Evolutionary conservation across 495 filamentous ascomycete species (phyloP).

Genomic region (Hypomontagnella submonticulosa): DNA sequence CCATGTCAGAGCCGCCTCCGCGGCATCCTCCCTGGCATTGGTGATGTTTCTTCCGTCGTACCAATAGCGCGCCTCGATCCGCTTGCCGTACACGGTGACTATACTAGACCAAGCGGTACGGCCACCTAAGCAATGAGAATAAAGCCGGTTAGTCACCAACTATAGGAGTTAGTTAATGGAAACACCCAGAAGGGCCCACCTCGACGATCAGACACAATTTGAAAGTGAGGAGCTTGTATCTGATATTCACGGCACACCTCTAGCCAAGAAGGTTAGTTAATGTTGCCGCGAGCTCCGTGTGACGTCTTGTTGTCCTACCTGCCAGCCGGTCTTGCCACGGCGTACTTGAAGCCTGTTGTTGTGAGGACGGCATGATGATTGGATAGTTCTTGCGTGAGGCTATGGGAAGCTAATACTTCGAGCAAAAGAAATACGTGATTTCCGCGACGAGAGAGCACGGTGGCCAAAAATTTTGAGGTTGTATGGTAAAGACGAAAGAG

Average conservation of each 20-base stretch:
- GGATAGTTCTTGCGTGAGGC: conserved; percentile 26
- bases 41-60: conserved; percentile 88
- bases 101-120: conserved; percentile 90
- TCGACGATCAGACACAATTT: conserved; percentile 81
- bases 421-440: background rate
- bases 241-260: conserved; percentile 69
- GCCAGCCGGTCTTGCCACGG: conserved; percentile 52
- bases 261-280: conserved; percentile 49
- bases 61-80: conserved; percentile 80
- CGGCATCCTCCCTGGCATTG: conserved; percentile 91
- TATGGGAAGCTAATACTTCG: conserved; percentile 24
- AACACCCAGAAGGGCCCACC: conserved; percentile 59
- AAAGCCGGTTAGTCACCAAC: conserved; percentile 22
- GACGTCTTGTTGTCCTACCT: conserved; percentile 41
- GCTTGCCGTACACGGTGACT: conserved; percentile 68
- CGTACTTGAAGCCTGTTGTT: conserved; percentile 36
- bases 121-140: conserved; percentile 67
- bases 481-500: conserved; percentile 26
- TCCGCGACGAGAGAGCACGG: conserved; percentile 1
- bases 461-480: conserved; percentile 12
- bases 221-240: conserved; percentile 68
- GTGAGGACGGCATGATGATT: conserved; percentile 44
- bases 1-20: conserved; percentile 75
- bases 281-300: conserved; percentile 5
- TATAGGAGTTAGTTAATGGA: conserved; percentile 8